These are phyloP conservation scores for Fusarium sp. DNA, from an alignment of 2,329 filamentous ascomycete genomes.

Conservation along the genomic window DNA sequence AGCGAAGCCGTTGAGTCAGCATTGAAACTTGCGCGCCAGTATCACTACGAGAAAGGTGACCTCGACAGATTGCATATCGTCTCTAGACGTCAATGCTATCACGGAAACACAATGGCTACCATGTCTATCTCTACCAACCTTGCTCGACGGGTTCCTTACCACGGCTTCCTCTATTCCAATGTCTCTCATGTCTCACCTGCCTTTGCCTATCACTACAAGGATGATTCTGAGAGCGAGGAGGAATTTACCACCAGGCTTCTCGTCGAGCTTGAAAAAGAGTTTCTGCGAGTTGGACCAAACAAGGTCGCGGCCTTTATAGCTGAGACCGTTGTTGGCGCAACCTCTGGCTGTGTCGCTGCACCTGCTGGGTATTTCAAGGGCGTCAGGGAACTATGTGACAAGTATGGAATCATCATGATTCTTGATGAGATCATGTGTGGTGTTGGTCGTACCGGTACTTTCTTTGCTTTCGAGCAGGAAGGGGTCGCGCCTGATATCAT, in stretches of 20 bases:
- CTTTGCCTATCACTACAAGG: slow-evolving; percentile 10
- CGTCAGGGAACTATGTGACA: slow-evolving; percentile 57
- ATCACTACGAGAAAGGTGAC: slow-evolving; percentile 45
- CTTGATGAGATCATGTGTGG: slow-evolving; percentile 71
- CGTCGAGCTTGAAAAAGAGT: background rate
- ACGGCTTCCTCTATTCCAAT: slow-evolving; percentile 11
- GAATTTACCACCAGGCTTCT: background rate
- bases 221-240: background rate
- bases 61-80: background rate
- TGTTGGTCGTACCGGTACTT: slow-evolving; percentile 64
- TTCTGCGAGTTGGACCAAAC: background rate
- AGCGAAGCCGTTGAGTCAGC: slow-evolving; percentile 58
- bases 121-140: slow-evolving; percentile 25
- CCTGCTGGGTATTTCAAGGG: slow-evolving; percentile 30
- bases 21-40: slow-evolving; percentile 61
- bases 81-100: slow-evolving; percentile 10
- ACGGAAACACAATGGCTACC: slow-evolving; percentile 21
- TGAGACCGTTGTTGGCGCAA: slow-evolving; percentile 66
- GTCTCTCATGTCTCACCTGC: slow-evolving; percentile 21
- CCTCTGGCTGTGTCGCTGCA: slow-evolving; percentile 55
- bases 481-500: slow-evolving; percentile 37
- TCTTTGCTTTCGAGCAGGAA: slow-evolving; percentile 67
- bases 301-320: slow-evolving; percentile 64
- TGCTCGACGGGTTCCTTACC: slow-evolving; percentile 8
- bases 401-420: slow-evolving; percentile 67